These are phyloP conservation scores for Volvox carteri DNA, from an alignment of 163 green algal species.

Conservation along the genomic window DNA sequence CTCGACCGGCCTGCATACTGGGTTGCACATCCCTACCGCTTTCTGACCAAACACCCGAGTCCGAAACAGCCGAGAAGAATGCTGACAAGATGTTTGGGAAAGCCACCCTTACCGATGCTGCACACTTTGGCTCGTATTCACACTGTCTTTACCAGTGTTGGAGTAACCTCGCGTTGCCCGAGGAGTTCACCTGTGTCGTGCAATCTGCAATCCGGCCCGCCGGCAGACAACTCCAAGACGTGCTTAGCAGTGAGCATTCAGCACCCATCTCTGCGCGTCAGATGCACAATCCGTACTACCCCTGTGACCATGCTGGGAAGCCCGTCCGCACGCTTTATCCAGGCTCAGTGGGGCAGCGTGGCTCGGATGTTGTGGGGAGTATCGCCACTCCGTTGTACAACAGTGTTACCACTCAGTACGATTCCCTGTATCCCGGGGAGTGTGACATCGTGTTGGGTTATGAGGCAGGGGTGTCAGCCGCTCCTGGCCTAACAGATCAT, in stretches of 20 bases:
- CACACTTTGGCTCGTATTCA: background rate
- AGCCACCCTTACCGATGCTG: background rate
- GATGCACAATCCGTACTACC: background rate
- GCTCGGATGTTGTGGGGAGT: background rate
- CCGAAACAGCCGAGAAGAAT: background rate
- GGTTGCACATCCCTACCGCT: background rate
- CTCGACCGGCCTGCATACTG: background rate
- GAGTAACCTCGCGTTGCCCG: background rate
- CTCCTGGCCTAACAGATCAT: background rate
- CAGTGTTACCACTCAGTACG: background rate
- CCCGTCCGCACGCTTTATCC: background rate
- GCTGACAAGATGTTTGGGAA: background rate
- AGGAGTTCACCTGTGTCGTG: background rate
- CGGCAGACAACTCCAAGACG: background rate
- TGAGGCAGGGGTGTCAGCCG: background rate
- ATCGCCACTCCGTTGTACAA: background rate
- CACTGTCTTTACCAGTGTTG: slow-evolving; percentile 2
- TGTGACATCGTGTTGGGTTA: slow-evolving; percentile 1
- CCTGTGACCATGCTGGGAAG: background rate
- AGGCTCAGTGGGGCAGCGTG: background rate
- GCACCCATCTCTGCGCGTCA: background rate
- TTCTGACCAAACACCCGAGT: background rate
- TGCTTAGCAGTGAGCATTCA: background rate
- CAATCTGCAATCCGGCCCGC: background rate
- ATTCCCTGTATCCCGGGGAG: background rate